Evolutionary conservation across 108 stramenopile species (phyloP).

Genomic region (Seminavis robusta): DNA sequence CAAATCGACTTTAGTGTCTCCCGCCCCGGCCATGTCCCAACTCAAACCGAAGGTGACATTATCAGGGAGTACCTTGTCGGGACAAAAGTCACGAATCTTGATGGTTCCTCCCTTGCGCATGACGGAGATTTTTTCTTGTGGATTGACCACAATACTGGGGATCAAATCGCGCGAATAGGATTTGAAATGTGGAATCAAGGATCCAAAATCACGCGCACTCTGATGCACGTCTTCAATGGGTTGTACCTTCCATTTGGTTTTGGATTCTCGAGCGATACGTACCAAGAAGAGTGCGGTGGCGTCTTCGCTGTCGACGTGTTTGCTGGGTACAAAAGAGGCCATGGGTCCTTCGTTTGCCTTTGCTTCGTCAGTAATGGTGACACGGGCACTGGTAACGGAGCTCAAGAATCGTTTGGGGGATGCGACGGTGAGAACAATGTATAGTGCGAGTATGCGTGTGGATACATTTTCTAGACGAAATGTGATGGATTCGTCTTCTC

Average conservation of each 20-base stretch:
- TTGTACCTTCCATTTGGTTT: slow-evolving; percentile 27
- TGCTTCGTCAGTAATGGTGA: no score
- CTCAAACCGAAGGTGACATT: slow-evolving; percentile 33
- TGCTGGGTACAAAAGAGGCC: no score
- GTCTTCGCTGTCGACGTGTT: slow-evolving; percentile 18
- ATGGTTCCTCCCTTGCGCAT: slow-evolving; percentile 43
- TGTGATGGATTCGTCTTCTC: slow-evolving; percentile 38
- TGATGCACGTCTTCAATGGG: slow-evolving; percentile 35
- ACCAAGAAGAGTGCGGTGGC: slow-evolving; percentile 22
- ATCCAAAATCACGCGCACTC: slow-evolving; percentile 41
- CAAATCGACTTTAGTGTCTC: slow-evolving; percentile 40
- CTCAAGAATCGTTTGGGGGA: slow-evolving; percentile 27
- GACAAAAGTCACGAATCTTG: slow-evolving; percentile 28
- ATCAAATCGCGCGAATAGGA: slow-evolving; percentile 37
- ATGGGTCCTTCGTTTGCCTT: no score
- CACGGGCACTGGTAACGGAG: no score
- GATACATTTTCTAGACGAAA: slow-evolving; percentile 30
- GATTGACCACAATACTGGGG: slow-evolving; percentile 30
- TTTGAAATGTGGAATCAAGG: slow-evolving; percentile 43
- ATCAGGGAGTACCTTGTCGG: slow-evolving; percentile 12
- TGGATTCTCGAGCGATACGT: slow-evolving; percentile 20
- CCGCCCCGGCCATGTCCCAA: slow-evolving; percentile 55
- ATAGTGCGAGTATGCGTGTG: slow-evolving; percentile 18
- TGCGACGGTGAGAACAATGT: slow-evolving; percentile 42
- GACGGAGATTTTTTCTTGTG: slow-evolving; percentile 38